phyloP scores from a whole-genome alignment of 1,284 basidiomycete species.

The Mycena sp. region DNA sequence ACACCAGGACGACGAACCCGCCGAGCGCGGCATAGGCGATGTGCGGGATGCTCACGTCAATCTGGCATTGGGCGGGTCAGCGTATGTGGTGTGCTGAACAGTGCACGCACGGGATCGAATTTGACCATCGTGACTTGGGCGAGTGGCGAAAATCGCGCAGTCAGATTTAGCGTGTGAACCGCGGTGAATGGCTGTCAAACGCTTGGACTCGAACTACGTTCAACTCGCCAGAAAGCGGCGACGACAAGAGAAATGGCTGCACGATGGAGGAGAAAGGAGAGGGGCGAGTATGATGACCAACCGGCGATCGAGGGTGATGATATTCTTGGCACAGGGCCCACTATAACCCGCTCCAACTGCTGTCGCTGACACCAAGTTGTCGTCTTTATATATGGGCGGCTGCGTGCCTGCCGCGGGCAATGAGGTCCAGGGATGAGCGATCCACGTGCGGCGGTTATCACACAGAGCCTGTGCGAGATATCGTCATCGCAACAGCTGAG shows the following conservation, averaged over 20 bases:
- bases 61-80: slow-evolving; percentile 49
- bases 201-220: no score
- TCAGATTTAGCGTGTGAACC: no score
- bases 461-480: no score
- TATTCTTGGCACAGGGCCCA: no score
- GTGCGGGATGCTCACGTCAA: slow-evolving; percentile 75
- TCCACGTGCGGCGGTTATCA: slow-evolving; percentile 22
- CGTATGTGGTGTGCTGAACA: neutral
- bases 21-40: slow-evolving; percentile 87
- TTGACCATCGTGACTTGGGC: slow-evolving; percentile 15
- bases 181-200: no score
- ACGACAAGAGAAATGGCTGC: no score
- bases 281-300: no score
- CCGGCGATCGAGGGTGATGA: no score
- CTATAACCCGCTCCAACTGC: neutral
- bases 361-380: neutral
- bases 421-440: slow-evolving; percentile 7
- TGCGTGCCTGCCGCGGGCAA: slow-evolving; percentile 14
- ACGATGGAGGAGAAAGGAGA: no score
- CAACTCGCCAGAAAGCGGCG: no score
- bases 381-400: neutral
- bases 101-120: slow-evolving; percentile 27
- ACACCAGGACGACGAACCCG: slow-evolving; percentile 81
- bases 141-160: no score
- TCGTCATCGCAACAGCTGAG: no score